Conservation (phyloP, 2,329 filamentous ascomycete genomes). For the Knufia fluminis region DNA sequence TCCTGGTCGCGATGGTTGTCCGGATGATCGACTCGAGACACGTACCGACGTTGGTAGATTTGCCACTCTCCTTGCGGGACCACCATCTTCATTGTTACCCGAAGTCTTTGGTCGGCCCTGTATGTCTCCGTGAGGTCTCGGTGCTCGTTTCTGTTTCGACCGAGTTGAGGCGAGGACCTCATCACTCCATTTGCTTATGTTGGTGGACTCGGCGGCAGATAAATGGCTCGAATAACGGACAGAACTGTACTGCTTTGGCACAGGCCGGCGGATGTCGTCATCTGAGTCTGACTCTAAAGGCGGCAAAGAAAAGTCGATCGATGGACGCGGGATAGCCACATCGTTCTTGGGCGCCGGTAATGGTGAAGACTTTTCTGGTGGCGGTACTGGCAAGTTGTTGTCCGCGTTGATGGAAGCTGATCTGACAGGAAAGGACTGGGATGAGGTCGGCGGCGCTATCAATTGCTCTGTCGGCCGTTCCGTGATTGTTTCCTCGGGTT, state of each 20-base stretch:
- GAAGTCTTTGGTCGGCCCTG: constrained; percentile 53
- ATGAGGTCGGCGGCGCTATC: background rate
- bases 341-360: background rate
- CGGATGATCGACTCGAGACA: constrained; percentile 41
- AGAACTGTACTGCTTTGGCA: constrained; percentile 24
- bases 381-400: constrained; percentile 2
- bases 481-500: background rate
- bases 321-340: background rate
- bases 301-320: constrained; percentile 1
- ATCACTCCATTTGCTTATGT: constrained; percentile 31
- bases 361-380: background rate
- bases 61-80: constrained; percentile 57
- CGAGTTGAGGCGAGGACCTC: constrained; percentile 42
- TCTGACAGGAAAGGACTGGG: background rate
- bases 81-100: constrained; percentile 36
- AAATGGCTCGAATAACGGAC: constrained; percentile 32
- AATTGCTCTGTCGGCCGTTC: background rate
- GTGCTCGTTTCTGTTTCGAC: constrained; percentile 81
- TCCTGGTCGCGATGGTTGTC: constrained; percentile 30
- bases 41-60: constrained; percentile 75
- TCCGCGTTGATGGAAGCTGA: background rate
- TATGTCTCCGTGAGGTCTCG: constrained; percentile 62
- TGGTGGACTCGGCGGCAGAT: constrained; percentile 36
- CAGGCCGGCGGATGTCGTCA: constrained; percentile 4
- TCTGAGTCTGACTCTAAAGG: constrained; percentile 3